Conservation (phyloP, 305 asterid species). For the Fraxinus nigra region DNA sequence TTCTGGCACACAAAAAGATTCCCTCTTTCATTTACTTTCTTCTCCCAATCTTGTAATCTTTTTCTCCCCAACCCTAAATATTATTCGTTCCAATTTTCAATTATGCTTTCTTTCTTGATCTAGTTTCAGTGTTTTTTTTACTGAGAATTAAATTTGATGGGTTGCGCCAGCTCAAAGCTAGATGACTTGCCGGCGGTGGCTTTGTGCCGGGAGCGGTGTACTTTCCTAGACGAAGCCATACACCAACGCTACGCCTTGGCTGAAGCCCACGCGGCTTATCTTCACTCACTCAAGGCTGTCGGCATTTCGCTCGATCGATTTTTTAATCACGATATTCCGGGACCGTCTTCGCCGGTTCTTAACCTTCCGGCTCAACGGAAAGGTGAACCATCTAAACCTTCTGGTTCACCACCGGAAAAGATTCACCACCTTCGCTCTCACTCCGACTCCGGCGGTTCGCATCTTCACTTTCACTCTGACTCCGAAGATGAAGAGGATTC, state of each 20-base stretch:
- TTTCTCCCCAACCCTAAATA: background rate
- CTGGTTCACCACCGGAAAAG: constrained; percentile 38
- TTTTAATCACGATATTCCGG: constrained; percentile 48
- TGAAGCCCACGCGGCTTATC: constrained; percentile 72
- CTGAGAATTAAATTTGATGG: background rate
- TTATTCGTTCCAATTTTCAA: background rate
- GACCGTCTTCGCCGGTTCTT: constrained; percentile 52
- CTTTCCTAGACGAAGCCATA: constrained; percentile 77
- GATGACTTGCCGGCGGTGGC: constrained; percentile 84
- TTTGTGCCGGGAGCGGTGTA: constrained; percentile 81
- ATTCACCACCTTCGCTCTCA: constrained; percentile 41
- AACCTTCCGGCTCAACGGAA: constrained; percentile 60
- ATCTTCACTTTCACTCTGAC: constrained; percentile 66
- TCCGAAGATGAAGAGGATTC: constrained; percentile 50
- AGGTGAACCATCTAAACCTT: constrained; percentile 40
- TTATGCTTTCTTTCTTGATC: background rate
- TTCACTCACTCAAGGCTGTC: constrained; percentile 64
- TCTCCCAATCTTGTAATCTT: background rate
- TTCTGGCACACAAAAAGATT: background rate
- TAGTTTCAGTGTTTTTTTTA: background rate
- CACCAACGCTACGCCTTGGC: constrained; percentile 78
- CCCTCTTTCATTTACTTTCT: background rate
- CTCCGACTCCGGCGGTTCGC: constrained; percentile 77
- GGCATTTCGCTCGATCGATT: constrained; percentile 68
- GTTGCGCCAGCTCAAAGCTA: constrained; percentile 48